phyloP scores from a whole-genome alignment of 495 filamentous ascomycete species.

The Echria macrotheca region DNA sequence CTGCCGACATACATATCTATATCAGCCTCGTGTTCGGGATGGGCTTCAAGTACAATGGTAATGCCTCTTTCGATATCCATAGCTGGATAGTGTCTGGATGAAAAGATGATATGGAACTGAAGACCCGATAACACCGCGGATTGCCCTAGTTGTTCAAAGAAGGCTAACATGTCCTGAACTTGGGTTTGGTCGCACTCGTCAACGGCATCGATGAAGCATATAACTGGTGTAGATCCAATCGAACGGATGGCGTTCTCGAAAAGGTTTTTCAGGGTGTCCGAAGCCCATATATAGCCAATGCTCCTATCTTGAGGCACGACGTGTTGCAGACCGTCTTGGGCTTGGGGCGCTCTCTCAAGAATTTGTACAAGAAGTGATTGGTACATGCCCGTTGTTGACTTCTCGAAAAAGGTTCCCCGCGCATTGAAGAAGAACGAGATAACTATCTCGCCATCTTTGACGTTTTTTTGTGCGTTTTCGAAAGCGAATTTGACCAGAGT shows the following conservation, averaged over 20 bases:
- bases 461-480: slow-evolving; percentile 15
- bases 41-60: slow-evolving; percentile 14
- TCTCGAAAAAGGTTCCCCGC: slow-evolving; percentile 37
- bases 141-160: slow-evolving; percentile 26
- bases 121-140: slow-evolving; percentile 3
- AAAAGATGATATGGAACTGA: slow-evolving; percentile 34
- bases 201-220: slow-evolving; percentile 36
- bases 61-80: slow-evolving; percentile 32
- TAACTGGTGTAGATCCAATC: slow-evolving; percentile 13
- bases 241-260: slow-evolving; percentile 23
- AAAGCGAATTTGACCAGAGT: slow-evolving; percentile 12
- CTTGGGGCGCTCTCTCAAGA: slow-evolving; percentile 16
- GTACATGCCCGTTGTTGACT: slow-evolving; percentile 46
- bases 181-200: slow-evolving; percentile 32
- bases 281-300: slow-evolving; percentile 21
- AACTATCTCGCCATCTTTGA: not conserved
- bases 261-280: slow-evolving; percentile 19
- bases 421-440: slow-evolving; percentile 22
- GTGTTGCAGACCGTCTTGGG: slow-evolving; percentile 22
- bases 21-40: slow-evolving; percentile 13
- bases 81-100: slow-evolving; percentile 46
- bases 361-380: slow-evolving; percentile 40
- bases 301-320: not conserved
- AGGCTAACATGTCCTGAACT: slow-evolving; percentile 27
- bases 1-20: slow-evolving; percentile 11